Evolutionary conservation across 306 rosid species (phyloP).

Genomic region (Dryas octopetala): DNA sequence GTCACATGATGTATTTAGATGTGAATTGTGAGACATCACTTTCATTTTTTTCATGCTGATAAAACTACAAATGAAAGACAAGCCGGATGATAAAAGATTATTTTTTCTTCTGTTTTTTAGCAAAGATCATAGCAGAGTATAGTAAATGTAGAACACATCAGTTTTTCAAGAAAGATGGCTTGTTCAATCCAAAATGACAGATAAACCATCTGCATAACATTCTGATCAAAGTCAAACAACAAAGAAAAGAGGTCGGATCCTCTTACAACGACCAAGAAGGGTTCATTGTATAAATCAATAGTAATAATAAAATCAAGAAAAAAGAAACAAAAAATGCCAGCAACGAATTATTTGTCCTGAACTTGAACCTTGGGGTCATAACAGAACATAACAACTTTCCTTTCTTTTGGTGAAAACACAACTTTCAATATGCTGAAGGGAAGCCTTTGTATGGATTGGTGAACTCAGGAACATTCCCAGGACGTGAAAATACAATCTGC

Average conservation of each 20-base stretch:
- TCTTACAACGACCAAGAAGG: background rate
- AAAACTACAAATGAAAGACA: no score
- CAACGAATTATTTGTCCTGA: no score
- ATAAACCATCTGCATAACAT: background rate
- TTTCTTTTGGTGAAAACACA: no score
- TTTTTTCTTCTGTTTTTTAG: no score
- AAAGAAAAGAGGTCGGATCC: background rate
- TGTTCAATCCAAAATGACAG: background rate
- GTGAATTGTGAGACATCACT: no score
- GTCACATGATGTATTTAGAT: no score
- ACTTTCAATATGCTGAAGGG: constrained; percentile 40
- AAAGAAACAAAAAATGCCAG: no score
- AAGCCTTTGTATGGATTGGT: constrained; percentile 49
- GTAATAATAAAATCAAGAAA: background rate
- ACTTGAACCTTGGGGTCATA: no score
- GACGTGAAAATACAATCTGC: constrained; percentile 88
- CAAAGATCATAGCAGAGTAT: no score
- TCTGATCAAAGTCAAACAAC: background rate
- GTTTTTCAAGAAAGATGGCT: background rate
- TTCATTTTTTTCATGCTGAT: no score
- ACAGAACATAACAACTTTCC: no score
- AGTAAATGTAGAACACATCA: background rate
- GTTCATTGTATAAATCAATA: background rate
- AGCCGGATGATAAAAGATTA: no score
- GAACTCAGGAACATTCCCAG: constrained; percentile 66